These are phyloP conservation scores for Rhinocladiella mackenziei DNA, from an alignment of 2,329 filamentous ascomycete species.

Conservation along the genomic window DNA sequence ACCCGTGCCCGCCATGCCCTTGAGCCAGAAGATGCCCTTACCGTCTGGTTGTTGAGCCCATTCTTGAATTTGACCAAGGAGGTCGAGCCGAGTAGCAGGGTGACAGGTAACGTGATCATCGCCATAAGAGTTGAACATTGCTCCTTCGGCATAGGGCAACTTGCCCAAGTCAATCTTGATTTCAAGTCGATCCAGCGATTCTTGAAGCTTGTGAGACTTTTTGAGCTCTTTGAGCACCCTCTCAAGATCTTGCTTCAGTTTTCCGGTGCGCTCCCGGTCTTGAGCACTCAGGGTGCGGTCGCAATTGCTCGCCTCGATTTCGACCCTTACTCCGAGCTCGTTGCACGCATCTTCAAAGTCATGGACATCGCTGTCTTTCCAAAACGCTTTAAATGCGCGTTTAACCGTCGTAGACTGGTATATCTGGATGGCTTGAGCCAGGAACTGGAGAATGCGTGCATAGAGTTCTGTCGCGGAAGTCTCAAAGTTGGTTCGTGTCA, in stretches of 20 bases:
- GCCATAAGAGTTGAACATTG: conserved; percentile 7
- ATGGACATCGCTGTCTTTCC: conserved; percentile 7
- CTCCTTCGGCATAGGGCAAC: conserved; percentile 17
- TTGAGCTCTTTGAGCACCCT: conserved; percentile 8
- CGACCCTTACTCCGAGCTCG: conserved; percentile 1
- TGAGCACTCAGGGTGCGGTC: conserved; percentile 5
- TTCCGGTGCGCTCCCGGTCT: neutral
- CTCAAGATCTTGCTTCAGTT: neutral
- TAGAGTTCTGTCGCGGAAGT: conserved; percentile 13
- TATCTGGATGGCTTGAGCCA: conserved; percentile 13
- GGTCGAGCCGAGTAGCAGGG: conserved; percentile 7
- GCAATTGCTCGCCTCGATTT: conserved; percentile 10
- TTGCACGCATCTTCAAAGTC: conserved; percentile 7
- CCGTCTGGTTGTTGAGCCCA: conserved; percentile 1
- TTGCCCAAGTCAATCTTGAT: conserved; percentile 20
- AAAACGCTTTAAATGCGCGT: conserved; percentile 7
- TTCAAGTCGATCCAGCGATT: conserved; percentile 8
- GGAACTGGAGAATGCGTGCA: conserved; percentile 14
- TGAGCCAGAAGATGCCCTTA: conserved; percentile 37
- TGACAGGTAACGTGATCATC: conserved; percentile 7
- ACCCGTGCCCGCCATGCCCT: no score
- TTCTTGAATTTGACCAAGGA: conserved; percentile 1
- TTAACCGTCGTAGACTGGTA: conserved; percentile 3
- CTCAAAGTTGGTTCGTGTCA: conserved; percentile 3
- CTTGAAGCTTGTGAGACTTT: conserved; percentile 6